phyloP scores from a whole-genome alignment of 257 asterid genomes.

The Salvia splendens region DNA sequence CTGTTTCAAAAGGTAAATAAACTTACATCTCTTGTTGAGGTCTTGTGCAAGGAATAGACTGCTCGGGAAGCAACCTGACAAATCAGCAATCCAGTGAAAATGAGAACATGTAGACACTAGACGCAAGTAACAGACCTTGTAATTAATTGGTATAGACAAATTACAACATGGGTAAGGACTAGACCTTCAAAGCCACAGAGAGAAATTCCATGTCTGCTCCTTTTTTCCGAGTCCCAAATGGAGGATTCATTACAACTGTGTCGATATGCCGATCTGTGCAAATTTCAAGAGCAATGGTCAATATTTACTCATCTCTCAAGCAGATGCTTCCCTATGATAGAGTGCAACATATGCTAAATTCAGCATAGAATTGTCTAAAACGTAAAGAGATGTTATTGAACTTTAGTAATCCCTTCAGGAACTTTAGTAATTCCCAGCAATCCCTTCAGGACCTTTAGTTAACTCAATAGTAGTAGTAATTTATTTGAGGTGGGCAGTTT shows the following conservation, averaged over 20 bases:
- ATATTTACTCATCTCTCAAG: conserved; percentile 20
- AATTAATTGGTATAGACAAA: neutral
- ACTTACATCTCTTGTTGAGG: conserved; percentile 92
- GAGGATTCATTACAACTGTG: conserved; percentile 96
- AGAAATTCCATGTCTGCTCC: conserved; percentile 97
- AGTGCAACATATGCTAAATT: neutral
- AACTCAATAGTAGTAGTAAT: neutral
- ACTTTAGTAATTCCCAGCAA: conserved; percentile 4
- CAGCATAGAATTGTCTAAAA: neutral
- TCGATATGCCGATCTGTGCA: conserved; percentile 60
- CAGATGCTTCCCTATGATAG: neutral
- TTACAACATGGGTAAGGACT: conserved; percentile 3
- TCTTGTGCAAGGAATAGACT: conserved; percentile 95
- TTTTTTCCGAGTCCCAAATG: conserved; percentile 93
- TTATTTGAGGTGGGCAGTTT: neutral
- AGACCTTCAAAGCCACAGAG: conserved; percentile 71
- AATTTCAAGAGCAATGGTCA: conserved; percentile 29
- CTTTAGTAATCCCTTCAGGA: neutral
- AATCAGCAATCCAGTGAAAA: conserved; percentile 23
- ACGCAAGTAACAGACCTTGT: conserved; percentile 12
- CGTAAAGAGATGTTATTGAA: neutral
- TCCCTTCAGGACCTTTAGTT: neutral
- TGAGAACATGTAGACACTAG: conserved; percentile 17
- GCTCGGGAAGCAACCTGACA: conserved; percentile 90
- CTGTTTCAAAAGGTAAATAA: conserved; percentile 1